Evolutionary conservation across 306 rosid genomes (phyloP), one percentile per base, ranked within the genome.

Genomic region (Dalbergia oliveri): DNA sequence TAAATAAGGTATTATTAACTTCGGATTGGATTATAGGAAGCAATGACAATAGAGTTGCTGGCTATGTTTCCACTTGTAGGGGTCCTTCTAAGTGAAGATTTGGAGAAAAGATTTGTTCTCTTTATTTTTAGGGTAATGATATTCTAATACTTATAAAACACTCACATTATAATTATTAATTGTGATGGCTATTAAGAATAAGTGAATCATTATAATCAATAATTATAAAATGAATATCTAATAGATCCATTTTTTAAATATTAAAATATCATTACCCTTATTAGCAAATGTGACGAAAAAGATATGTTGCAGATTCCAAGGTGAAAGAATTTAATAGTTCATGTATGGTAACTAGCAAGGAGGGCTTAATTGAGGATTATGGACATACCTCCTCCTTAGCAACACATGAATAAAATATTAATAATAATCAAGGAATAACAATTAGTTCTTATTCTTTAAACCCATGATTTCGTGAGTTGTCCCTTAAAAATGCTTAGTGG

Each of bases 81-180:
- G 80, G 12, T 69, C 85, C 65, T 78, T 84, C 60, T n/a, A 13
- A 19, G 54, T 65, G 77, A 90, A 89, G 92, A 86, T 86, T 84
- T 80, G 84, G 78, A 79, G 83, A 84, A 89, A 91, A 89, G 77
- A 87, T 73, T 64, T 86, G 75, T 82, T 86, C 88, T 89, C 92
- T 77, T 85, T 59, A 79, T 83, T n/a, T n/a, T n/a, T n/a, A n/a
- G n/a, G n/a, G n/a, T n/a, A n/a, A n/a, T n/a, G n/a, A n/a, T n/a
- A n/a, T n/a, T n/a, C n/a, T n/a, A n/a, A n/a, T n/a, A n/a, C n/a
- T n/a, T n/a, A n/a, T n/a, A n/a, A n/a, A n/a, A n/a, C n/a, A n/a
- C n/a, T n/a, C n/a, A n/a, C n/a, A n/a, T n/a, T n/a, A n/a, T n/a
- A n/a, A n/a, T n/a, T n/a, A n/a, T n/a, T n/a, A n/a, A n/a, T n/a